These are phyloP conservation scores for Kodamaea arcana DNA, from an alignment of 1,139 yeast genomes.

Conservation along the genomic window DNA sequence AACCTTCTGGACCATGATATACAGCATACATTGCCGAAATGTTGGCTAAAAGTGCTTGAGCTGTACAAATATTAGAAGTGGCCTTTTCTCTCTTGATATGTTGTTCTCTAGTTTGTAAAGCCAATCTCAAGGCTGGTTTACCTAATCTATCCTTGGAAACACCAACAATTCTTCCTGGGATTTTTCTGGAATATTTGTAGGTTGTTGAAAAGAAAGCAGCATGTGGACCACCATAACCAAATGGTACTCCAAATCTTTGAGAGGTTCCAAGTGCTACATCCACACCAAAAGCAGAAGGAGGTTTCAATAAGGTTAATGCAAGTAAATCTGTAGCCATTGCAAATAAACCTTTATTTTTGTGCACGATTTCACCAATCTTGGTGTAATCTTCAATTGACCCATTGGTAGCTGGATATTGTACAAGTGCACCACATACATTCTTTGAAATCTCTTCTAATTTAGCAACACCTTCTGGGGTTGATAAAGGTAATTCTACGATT, in stretches of 20 bases:
- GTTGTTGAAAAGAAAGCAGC: slow-evolving; percentile 95
- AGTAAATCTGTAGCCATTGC: slow-evolving; percentile 87
- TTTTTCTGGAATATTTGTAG: slow-evolving; percentile 75
- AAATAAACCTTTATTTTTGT: slow-evolving; percentile 67
- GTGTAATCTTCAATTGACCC: slow-evolving; percentile 62
- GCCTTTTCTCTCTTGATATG: slow-evolving; percentile 97
- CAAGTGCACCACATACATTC: slow-evolving; percentile 73
- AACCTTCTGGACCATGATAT: slow-evolving; percentile 93
- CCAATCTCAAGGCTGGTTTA: slow-evolving; percentile 81
- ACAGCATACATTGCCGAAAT: slow-evolving; percentile 95
- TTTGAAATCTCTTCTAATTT: slow-evolving; percentile 31
- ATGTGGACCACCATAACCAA: slow-evolving; percentile 98
- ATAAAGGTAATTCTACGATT: slow-evolving; percentile 55
- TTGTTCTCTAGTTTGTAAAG: slow-evolving; percentile 96
- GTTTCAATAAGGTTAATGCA: slow-evolving; percentile 78
- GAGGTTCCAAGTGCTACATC: slow-evolving; percentile 91
- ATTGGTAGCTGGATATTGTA: slow-evolving; percentile 88
- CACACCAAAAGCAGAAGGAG: slow-evolving; percentile 85
- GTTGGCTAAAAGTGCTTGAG: slow-evolving; percentile 93
- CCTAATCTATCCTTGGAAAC: slow-evolving; percentile 90
- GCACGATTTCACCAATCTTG: slow-evolving; percentile 61
- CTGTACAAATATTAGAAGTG: slow-evolving; percentile 95
- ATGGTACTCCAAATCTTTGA: slow-evolving; percentile 95
- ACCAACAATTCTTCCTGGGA: slow-evolving; percentile 96
- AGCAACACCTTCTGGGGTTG: slow-evolving; percentile 43